Evolutionary conservation across 1,284 basidiomycete genomes (phyloP).

Genomic region (Malassezia arunalokei): DNA sequence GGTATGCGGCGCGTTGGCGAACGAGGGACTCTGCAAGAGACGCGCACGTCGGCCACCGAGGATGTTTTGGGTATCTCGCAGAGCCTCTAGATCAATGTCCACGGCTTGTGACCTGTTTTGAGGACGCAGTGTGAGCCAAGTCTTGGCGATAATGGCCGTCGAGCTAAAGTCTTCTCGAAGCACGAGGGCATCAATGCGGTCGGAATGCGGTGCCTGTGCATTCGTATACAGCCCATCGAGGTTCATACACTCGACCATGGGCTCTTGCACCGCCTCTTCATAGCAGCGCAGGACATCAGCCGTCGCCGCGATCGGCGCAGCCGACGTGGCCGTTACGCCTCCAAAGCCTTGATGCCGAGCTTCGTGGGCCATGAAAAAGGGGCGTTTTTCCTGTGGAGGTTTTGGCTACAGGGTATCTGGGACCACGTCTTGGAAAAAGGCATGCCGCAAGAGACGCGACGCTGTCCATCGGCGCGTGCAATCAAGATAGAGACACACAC

Average conservation of each 20-base stretch:
- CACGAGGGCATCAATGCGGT: conserved; percentile 22
- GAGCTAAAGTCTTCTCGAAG: conserved; percentile 35
- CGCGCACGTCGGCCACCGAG: conserved; percentile 11
- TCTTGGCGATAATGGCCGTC: conserved; percentile 24
- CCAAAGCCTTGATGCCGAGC: conserved; percentile 12
- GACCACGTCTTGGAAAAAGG: conserved; percentile 24
- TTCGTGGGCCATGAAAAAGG: conserved; percentile 9
- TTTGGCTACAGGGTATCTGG: not conserved
- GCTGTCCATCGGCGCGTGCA: conserved; percentile 37
- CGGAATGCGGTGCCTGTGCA: conserved; percentile 18
- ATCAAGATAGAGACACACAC: conserved; percentile 35
- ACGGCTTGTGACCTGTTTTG: conserved; percentile 25
- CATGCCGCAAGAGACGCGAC: conserved; percentile 27
- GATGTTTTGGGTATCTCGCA: conserved; percentile 18
- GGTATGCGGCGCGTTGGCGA: conserved; percentile 1
- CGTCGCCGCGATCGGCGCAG: conserved; percentile 19
- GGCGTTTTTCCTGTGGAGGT: not conserved
- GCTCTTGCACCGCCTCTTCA: conserved; percentile 35
- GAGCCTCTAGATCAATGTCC: conserved; percentile 29
- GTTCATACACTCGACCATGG: conserved; percentile 25
- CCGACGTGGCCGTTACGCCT: not conserved
- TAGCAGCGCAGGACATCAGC: conserved; percentile 24
- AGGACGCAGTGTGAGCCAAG: conserved; percentile 22
- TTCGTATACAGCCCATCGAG: conserved; percentile 28
- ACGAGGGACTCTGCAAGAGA: conserved; percentile 24